These are phyloP conservation scores for Boletus coccyginus DNA, from an alignment of 768 basidiomycete genomes.

Conservation along the genomic window DNA sequence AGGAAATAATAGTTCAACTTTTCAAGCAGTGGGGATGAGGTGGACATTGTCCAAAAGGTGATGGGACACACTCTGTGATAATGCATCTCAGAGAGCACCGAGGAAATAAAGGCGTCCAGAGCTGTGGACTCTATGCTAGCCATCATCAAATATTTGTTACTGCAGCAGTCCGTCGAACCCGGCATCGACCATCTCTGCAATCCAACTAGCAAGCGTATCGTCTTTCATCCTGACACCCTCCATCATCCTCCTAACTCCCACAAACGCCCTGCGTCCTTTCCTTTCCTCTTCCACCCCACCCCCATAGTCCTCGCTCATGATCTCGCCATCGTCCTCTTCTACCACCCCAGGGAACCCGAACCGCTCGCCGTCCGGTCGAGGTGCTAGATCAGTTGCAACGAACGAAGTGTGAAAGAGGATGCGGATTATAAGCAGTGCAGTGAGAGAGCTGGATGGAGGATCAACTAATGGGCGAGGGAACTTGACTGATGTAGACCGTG, in stretches of 20 bases:
- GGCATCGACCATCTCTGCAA: slow-evolving; percentile 58
- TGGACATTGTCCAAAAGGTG: background rate
- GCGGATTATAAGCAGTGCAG: slow-evolving; percentile 78
- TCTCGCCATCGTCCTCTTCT: slow-evolving; percentile 74
- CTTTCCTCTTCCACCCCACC: slow-evolving; percentile 67
- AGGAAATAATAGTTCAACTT: too few species aligned
- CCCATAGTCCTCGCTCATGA: slow-evolving; percentile 32
- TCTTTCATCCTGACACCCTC: slow-evolving; percentile 66
- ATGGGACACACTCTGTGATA: background rate
- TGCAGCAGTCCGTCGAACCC: slow-evolving; percentile 34
- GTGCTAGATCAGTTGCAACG: slow-evolving; percentile 59
- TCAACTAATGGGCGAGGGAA: slow-evolving; percentile 59
- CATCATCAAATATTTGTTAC: slow-evolving; percentile 2
- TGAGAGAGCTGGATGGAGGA: slow-evolving; percentile 71
- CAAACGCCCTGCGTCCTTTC: slow-evolving; percentile 70
- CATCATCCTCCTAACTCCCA: slow-evolving; percentile 54
- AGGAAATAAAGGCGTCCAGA: background rate
- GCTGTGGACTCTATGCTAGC: background rate
- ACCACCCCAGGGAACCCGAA: slow-evolving; percentile 88
- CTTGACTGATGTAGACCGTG: slow-evolving; percentile 57
- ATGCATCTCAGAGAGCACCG: background rate
- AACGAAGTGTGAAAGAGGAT: slow-evolving; percentile 81
- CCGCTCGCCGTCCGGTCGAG: slow-evolving; percentile 76
- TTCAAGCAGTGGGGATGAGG: too few species aligned
- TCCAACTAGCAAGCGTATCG: slow-evolving; percentile 56